Base-by-base conservation (phyloP, 2,329 filamentous ascomycete species). In the Mycosphaerelloides madeirae region DNA sequence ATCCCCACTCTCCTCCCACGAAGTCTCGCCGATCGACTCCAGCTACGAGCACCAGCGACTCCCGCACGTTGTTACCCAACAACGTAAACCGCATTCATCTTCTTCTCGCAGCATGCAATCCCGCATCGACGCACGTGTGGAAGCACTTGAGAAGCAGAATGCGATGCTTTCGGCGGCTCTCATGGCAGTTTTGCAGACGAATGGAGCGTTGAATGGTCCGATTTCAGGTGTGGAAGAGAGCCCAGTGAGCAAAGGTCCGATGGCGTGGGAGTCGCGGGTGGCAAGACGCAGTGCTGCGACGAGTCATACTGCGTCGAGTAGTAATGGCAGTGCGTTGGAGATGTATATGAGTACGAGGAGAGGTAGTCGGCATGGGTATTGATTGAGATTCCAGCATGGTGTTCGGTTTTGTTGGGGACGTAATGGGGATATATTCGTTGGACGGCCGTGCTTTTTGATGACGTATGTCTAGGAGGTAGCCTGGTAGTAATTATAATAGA, bases 71-170 rank as follows among this genome's bases (percentile, higher is more conserved):
- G 48, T 44, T 13, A 53, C 51, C 1, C 57, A 59, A 25, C 44
- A 50, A 50, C 41, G 44, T 19, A 34, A 45, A 12, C 36, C 39
- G 8, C 39, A 38, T 15, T 32, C 45, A n/a, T 33, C 38, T 3
- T 41, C 46, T 8, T 39, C 54, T 3, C 47, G 41, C 22, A 45
- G 48, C 29, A 41, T 45, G 29, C 37, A 48, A 2, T 43, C 50
- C 6, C 50, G 49, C 6, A 46, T 66, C 13, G 60, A 64, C 28
- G 59, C 64, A 20, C 59, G 65, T 3, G 46, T 69, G 29, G 65
- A 67, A 34, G 63, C 61, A 12, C 47, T 69, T 18, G 66, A 68
- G 47, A 63, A 66, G 29, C 62, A 68, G 41, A 70, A 69, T 43
- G 56, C 56, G 13, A 41, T 70, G 6, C 56, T 70, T 7, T 62